Conservation (phyloP, 345 rosid genomes). For the Citrus mangshanensis region DNA sequence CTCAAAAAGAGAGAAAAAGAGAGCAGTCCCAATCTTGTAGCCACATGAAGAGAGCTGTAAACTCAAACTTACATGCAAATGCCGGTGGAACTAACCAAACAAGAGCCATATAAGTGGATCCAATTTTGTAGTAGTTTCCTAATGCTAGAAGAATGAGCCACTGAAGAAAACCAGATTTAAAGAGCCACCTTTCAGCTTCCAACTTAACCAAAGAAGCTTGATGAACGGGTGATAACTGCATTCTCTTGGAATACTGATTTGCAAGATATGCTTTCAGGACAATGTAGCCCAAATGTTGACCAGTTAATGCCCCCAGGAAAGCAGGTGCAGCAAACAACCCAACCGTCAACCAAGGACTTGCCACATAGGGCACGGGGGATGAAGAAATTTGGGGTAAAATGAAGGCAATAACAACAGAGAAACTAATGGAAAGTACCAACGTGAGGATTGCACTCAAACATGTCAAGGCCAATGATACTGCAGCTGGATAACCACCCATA, state of each 20-base stretch:
- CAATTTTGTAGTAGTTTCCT: conserved; percentile 72
- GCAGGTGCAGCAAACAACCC: conserved; percentile 95
- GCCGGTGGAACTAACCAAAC: conserved; percentile 94
- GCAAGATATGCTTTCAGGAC: conserved; percentile 51
- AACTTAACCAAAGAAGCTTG: conserved; percentile 59
- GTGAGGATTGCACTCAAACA: conserved; percentile 61
- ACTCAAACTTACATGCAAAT: conserved; percentile 77
- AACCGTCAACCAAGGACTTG: conserved; percentile 71
- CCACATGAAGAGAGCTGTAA: conserved; percentile 5
- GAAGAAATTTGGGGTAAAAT: conserved; percentile 66
- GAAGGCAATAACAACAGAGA: conserved; percentile 65
- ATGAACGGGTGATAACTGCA: conserved; percentile 39
- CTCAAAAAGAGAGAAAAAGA: too few relatives aligned
- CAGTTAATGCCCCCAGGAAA: conserved; percentile 75
- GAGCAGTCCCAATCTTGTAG: conserved; percentile 1
- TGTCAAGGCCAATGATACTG: conserved; percentile 57
- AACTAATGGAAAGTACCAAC: conserved; percentile 73
- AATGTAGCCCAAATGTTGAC: conserved; percentile 77
- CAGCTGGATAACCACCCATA: conserved; percentile 89
- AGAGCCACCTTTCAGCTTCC: conserved; percentile 96
- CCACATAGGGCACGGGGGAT: conserved; percentile 78
- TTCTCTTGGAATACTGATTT: conserved; percentile 45
- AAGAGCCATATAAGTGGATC: conserved; percentile 81
- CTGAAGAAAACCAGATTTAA: conserved; percentile 78
- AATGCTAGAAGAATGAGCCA: conserved; percentile 72